A percentile compares a stretch with the other conserved stretches of the same genome.
These are phyloP conservation scores for Fusarium mundagurra DNA, from an alignment of 2,329 filamentous ascomycete genomes.

Conservation along the genomic window DNA sequence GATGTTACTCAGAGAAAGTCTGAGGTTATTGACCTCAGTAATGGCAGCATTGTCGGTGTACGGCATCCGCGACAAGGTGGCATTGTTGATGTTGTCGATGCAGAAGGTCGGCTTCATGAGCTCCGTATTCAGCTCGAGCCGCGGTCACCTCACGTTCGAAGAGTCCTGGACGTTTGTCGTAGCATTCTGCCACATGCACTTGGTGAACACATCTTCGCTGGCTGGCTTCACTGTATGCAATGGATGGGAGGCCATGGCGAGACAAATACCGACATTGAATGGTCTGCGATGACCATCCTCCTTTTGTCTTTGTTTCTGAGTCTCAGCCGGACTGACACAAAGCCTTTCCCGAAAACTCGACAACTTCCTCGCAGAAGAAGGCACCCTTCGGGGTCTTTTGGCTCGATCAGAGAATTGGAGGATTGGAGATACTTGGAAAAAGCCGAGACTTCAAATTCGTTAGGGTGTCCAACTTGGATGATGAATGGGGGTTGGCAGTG, in stretches of 20 bases:
- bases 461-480: slow-evolving; percentile 66
- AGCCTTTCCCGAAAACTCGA: slow-evolving; percentile 38
- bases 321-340: slow-evolving; percentile 56
- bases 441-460: slow-evolving; percentile 58
- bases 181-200: slow-evolving; percentile 69
- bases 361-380: slow-evolving; percentile 47
- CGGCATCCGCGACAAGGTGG: slow-evolving; percentile 68
- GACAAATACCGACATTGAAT: slow-evolving; percentile 66
- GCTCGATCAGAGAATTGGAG: slow-evolving; percentile 49
- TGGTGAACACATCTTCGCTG: slow-evolving; percentile 70
- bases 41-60: slow-evolving; percentile 62
- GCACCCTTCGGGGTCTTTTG: slow-evolving; percentile 49
- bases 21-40: slow-evolving; percentile 57
- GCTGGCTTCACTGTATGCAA: slow-evolving; percentile 78
- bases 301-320: slow-evolving; percentile 72
- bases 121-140: slow-evolving; percentile 75
- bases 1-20: slow-evolving; percentile 60
- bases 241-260: slow-evolving; percentile 68
- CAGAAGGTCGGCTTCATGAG: slow-evolving; percentile 70
- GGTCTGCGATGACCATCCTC: slow-evolving; percentile 73
- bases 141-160: slow-evolving; percentile 68
- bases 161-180: slow-evolving; percentile 69
- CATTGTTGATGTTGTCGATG: slow-evolving; percentile 72
- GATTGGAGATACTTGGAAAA: slow-evolving; percentile 61
- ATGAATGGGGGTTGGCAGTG: slow-evolving; percentile 75